Conservation (phyloP, 176 grass and related monocot species). For the Juncus inflexus region DNA sequence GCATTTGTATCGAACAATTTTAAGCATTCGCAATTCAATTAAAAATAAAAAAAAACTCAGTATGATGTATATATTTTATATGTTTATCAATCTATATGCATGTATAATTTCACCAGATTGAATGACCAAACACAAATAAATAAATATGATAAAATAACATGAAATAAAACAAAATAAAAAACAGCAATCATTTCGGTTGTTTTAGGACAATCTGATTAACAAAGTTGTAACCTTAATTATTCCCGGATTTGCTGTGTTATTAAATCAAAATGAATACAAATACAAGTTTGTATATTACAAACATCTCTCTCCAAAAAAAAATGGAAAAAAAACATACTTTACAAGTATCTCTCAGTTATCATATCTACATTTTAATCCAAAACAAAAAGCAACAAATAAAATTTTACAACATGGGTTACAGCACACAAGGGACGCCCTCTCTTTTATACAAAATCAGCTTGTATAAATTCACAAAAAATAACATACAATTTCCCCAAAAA, state of each 20-base stretch:
- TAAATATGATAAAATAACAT: not conserved
- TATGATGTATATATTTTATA: no score
- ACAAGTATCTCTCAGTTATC: not conserved
- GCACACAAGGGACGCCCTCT: no score
- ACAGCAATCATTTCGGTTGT: no score
- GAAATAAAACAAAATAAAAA: slow-evolving; percentile 3
- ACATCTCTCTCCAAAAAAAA: slow-evolving; percentile 5
- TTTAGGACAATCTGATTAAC: no score
- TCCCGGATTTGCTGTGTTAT: not conserved
- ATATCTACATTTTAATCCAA: not conserved
- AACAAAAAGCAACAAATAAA: not conserved
- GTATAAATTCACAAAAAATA: not conserved
- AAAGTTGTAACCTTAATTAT: not conserved
- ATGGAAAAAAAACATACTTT: not conserved
- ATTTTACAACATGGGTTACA: not conserved
- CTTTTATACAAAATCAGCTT: no score
- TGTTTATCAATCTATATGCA: no score
- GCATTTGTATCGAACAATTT: not conserved
- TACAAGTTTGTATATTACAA: not conserved
- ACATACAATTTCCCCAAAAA: slow-evolving; percentile 18
- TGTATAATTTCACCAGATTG: not conserved
- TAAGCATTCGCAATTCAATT: no score
- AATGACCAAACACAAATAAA: not conserved
- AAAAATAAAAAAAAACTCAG: no score
- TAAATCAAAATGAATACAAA: not conserved